Evolutionary conservation across 768 basidiomycete species (phyloP).

Genomic region (Kwoniella mangroviensis): DNA sequence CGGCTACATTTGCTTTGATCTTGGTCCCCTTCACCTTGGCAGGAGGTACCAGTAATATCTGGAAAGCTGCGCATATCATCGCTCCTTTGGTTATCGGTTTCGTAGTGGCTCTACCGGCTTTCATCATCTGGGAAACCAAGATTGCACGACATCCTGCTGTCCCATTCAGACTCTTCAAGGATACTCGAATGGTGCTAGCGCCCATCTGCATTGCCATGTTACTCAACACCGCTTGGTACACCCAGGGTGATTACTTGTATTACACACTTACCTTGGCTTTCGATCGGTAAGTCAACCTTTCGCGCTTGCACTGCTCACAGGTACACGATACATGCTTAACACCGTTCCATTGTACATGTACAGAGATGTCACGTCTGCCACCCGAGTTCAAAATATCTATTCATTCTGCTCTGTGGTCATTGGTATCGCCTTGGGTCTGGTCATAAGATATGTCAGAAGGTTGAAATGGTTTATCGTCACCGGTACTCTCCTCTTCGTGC

Average conservation of each 20-base stretch:
- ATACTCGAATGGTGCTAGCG: conserved; percentile 48
- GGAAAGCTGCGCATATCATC: conserved; percentile 50
- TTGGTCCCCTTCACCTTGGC: conserved; percentile 57
- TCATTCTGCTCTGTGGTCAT: conserved; percentile 51
- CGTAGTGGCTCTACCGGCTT: conserved; percentile 46
- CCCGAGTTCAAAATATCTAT: conserved; percentile 49
- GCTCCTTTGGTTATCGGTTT: conserved; percentile 54
- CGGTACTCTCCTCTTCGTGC: conserved; percentile 38
- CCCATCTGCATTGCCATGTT: conserved; percentile 49
- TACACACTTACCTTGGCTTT: conserved; percentile 50
- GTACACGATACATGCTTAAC: no score
- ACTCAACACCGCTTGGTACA: conserved; percentile 53
- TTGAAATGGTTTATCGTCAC: conserved; percentile 40
- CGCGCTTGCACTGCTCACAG: no score
- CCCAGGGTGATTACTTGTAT: conserved; percentile 54
- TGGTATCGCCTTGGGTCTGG: conserved; percentile 48
- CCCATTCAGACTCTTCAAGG: conserved; percentile 46
- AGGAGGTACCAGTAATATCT: conserved; percentile 42
- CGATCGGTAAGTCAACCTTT: conserved; percentile 30
- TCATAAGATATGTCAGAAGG: conserved; percentile 45
- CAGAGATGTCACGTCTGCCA: conserved; percentile 40
- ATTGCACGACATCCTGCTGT: conserved; percentile 48
- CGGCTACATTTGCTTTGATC: conserved; percentile 49
- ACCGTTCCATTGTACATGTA: no score
- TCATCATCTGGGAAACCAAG: conserved; percentile 51